Percentiles rank a stretch among this genome's conserved stretches.
Evolutionary conservation across 2,329 filamentous ascomycete species (phyloP).

Genomic region (Parastagonospora avenae): DNA sequence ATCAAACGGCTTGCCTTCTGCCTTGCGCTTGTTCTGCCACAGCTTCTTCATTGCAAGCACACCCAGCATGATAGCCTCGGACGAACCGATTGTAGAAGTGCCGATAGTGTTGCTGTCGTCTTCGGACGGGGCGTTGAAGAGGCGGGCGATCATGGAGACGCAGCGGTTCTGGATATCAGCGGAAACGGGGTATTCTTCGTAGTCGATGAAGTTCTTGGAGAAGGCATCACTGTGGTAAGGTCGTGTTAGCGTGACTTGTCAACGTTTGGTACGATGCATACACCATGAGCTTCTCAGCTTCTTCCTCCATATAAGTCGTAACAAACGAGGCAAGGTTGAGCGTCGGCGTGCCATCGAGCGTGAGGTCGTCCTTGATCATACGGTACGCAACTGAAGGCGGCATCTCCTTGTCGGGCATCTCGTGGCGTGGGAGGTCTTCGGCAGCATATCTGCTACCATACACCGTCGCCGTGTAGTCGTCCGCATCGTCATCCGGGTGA

Average conservation of each 20-base stretch:
- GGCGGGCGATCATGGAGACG: constrained; percentile 66
- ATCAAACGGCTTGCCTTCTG: constrained; percentile 78
- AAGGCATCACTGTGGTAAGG: constrained; percentile 66
- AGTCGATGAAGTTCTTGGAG: constrained; percentile 81
- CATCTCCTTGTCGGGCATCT: constrained; percentile 85
- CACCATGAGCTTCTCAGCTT: constrained; percentile 93
- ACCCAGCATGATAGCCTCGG: constrained; percentile 75
- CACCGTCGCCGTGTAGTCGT: constrained; percentile 74
- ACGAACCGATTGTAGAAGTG: constrained; percentile 86
- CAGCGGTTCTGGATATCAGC: constrained; percentile 74
- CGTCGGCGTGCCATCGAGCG: constrained; percentile 72
- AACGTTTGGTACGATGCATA: constrained; percentile 60
- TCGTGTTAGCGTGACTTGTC: neutral
- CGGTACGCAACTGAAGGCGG: constrained; percentile 91
- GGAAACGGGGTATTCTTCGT: constrained; percentile 57
- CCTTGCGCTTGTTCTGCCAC: constrained; percentile 86
- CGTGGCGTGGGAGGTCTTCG: constrained; percentile 76
- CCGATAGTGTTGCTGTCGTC: constrained; percentile 72
- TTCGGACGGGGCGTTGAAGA: constrained; percentile 78
- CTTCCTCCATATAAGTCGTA: constrained; percentile 97
- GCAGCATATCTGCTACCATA: constrained; percentile 87
- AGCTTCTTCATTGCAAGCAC: constrained; percentile 93
- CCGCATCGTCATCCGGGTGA: constrained; percentile 44
- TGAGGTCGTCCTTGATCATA: constrained; percentile 89
- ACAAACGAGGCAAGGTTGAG: constrained; percentile 86